Base-by-base conservation (phyloP, 2,329 filamentous ascomycete genomes). In the Chaetomium olivaceum region DNA sequence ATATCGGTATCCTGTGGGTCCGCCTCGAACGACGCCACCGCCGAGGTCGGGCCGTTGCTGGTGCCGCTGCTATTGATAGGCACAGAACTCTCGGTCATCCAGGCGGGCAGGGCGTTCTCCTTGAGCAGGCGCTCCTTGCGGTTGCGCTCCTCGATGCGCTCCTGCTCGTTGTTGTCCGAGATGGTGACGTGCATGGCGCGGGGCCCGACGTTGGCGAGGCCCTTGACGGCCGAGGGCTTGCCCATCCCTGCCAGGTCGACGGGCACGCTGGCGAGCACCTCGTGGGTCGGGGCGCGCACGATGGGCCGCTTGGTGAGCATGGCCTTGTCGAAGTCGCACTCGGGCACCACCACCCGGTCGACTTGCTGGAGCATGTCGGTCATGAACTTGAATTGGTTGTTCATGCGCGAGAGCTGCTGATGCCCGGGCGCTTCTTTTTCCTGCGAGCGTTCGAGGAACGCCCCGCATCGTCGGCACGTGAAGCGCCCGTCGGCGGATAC, bases 321-420 rank as follows among this genome's bases (percentile, higher is more conserved):
- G 2, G 91, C 90, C 25, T 85, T 82, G 58, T 92, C 89, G 70
- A 92, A 92, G 69, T 86, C 89, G 74, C 90, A 89, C 69, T 89
- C 89, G 1, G 91, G 91, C 7, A 96, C 87, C 46, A 87, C 81
- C 6, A 89, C 83, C n/a, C 85, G 82, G 74, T 95, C 92, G 66
- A 96, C 91, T 73, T 89, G 85, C 63, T 89, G 90, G 68, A 96
- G 81, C 62, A 93, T 82, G 65, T 91, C 87, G 64, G 91, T 89
- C 70, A 95, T 88, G 72, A 91, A 91, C 71, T 88, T 89, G 77
- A 94, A 89, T 75, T 94, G 89, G 72, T 88, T 87, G 77, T 94
- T 94, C 72, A 95, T 81, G 56, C 88, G 84, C 25, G 89, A 90
- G 56, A 89, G 89, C 72, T 90, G 86, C 76, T 92, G 89, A 68